Evolutionary conservation across 1,284 basidiomycete genomes (phyloP), one percentile per base, ranked within the genome.

Genomic region (Afroboletus lepidellus): DNA sequence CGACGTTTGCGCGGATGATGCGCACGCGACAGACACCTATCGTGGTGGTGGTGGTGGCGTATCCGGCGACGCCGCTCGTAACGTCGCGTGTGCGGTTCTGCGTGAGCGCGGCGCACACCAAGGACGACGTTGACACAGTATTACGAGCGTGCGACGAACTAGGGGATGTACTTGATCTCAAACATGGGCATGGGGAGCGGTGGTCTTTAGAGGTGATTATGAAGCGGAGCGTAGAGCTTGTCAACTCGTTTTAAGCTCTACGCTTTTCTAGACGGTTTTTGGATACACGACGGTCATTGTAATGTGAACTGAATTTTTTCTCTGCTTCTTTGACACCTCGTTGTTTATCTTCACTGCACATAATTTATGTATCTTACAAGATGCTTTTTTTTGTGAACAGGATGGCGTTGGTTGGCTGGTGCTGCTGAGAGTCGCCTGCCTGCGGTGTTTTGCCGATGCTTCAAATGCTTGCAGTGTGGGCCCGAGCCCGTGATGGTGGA

Each of bases 31-130:
- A 81, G 61, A 89, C 84, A 5, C 90, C 92, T 0, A 92, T 97
- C 57, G 81, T 94, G 8, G 84, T 93, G 18, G 94, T 97, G 41
- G 88, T 94, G 41, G 94, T 96, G 23, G 89, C 87, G 16, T 96
- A 95, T 70, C 94, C 94, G 5, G 94, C 94, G 0, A 98, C 95
- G 21, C 89, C 94, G 9, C 83, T 99, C 44, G 87, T 95, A 57
- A 92, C 92, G 3, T 85, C 86, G 41, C 83, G 97, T 21, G 94
- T 96, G 36, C 80, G 96, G 62, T 98, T 98, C 79, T 99, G 97
- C 69, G 79, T 98, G 21, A 94, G 90, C 51, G 91, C 96, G 5
- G 79, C 93, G 49, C 96, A 99, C 76, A 98, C 96, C 53, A 99
- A 99, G 77, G 87, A 94, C 65, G 97, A 99, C 65, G 85, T 99